Conservation (phyloP, 73 alveolate species). For the Blepharisma stoltei region DNA sequence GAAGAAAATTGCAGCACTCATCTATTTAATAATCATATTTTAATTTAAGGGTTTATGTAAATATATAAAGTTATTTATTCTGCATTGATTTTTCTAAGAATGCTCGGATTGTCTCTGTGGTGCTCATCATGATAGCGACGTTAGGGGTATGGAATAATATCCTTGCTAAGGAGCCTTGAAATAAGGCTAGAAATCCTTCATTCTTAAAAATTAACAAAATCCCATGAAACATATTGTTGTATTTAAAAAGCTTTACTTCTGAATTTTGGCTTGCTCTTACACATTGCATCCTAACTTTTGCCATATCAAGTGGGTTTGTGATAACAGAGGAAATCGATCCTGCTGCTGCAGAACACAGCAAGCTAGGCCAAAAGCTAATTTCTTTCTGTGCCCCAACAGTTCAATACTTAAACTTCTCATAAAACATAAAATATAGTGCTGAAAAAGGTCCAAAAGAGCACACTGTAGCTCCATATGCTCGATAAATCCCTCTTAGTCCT, state of each 20-base stretch:
- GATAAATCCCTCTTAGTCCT: conserved; percentile 86
- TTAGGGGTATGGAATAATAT: conserved; percentile 68
- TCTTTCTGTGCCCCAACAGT: conserved; percentile 30
- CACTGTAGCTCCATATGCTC: conserved; percentile 77
- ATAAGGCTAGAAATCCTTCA: conserved; percentile 77
- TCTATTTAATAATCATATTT: background rate
- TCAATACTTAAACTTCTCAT: conserved; percentile 62
- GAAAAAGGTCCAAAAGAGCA: conserved; percentile 94
- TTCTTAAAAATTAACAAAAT: conserved; percentile 48
- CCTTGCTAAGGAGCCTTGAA: conserved; percentile 81
- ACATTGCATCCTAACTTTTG: conserved; percentile 87
- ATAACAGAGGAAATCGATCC: conserved; percentile 72
- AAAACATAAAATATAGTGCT: conserved; percentile 90
- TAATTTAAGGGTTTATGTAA: too few species aligned
- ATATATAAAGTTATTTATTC: background rate
- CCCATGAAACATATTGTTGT: conserved; percentile 82
- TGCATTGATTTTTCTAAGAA: conserved; percentile 2
- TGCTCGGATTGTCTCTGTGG: conserved; percentile 52
- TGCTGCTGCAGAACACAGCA: conserved; percentile 67
- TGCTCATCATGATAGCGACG: conserved; percentile 73
- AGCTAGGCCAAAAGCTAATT: conserved; percentile 45
- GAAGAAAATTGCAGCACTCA: conserved; percentile 2
- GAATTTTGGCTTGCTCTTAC: conserved; percentile 63
- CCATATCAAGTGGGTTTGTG: conserved; percentile 92
- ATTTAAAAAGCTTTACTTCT: conserved; percentile 34